Base-by-base conservation (phyloP, 139 green algal species). In the Spirogloea muscicola region DNA sequence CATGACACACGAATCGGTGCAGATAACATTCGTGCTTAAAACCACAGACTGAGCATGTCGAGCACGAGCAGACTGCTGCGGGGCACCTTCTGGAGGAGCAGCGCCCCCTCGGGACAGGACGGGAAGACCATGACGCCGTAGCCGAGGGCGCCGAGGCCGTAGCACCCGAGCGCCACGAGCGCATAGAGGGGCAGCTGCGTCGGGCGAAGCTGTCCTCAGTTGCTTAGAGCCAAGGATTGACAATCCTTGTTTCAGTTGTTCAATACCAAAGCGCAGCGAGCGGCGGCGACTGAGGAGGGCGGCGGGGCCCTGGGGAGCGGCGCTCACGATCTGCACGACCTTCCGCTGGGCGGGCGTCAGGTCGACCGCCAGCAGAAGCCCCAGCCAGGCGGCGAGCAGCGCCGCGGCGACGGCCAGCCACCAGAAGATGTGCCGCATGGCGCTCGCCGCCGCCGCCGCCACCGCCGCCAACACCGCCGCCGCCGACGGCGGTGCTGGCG, bases 71-170 rank as follows among this genome's bases (percentile, higher is more conserved):
- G 21, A 55, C 21, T 21, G 21, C 46, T 31, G 46, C 46, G 46
- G 46, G 21, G 46, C 21, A 74, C 68, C 68, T 77, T 25, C 10
- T 76, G 58, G n/a, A 77, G 68, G 16, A 77, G 68, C 18, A 40
- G 9, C 29, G 59, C 55, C 44, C 76, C 68, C 6, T 72, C 18
- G 4, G 68, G 68, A 33, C 68, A 77, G 3, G 68, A 61, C 29
- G 68, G 68, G 36, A 77, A 77, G 18, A 77, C 33, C 68, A 77
- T 77, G 2, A 77, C 18, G n/a, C 68, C 68, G 44, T 77, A 77
- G 16, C 68, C 68, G n/a, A 77, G 58, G 18, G 46, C 46, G 0
- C 41, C 58, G 18, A 77, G 21, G 2, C 61, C 68, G 44, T 77
- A 77, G 58, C 58, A 77, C 21, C 33, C 68, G 2, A 77, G 68